These are phyloP conservation scores for Bacidia gigantensis DNA, from an alignment of 495 filamentous ascomycete genomes.

Conservation along the genomic window DNA sequence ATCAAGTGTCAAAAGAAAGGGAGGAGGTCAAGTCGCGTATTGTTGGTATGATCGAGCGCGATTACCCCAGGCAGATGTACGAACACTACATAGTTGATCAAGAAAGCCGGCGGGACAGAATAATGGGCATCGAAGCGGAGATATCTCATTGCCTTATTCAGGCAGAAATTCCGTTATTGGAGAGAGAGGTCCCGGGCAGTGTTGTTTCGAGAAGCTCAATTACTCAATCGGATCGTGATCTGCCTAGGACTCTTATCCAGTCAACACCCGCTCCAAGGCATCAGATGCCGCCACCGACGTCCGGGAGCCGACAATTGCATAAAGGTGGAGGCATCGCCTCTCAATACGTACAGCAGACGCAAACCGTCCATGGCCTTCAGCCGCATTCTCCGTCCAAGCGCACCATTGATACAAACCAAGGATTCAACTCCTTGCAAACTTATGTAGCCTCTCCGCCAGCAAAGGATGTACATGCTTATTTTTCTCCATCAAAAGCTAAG, in stretches of 20 bases:
- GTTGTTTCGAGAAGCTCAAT: not conserved
- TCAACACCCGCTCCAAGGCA: slow-evolving; percentile 11
- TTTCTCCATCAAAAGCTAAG: slow-evolving; percentile 16
- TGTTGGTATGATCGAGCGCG: slow-evolving; percentile 10
- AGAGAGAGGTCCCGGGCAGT: not conserved
- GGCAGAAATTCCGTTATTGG: slow-evolving; percentile 5
- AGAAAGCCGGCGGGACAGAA: slow-evolving; percentile 1
- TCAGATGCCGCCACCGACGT: not conserved
- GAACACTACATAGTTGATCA: slow-evolving; percentile 8
- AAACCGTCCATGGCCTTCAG: not conserved
- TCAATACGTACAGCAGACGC: slow-evolving; percentile 20
- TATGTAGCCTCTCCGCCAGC: slow-evolving; percentile 10
- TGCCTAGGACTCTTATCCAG: slow-evolving; percentile 14
- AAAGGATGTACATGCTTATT: slow-evolving; percentile 15
- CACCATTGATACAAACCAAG: not conserved
- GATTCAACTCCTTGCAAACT: slow-evolving; percentile 10
- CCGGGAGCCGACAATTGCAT: not conserved
- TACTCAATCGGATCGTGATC: not conserved
- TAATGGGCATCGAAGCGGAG: slow-evolving; percentile 12
- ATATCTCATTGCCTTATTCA: slow-evolving; percentile 9
- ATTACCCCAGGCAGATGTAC: slow-evolving; percentile 3
- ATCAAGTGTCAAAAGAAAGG: slow-evolving; percentile 6
- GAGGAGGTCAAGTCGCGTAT: slow-evolving; percentile 12
- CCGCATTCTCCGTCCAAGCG: slow-evolving; percentile 6
- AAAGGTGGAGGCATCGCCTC: slow-evolving; percentile 7